Conservation (phyloP, 2,329 filamentous ascomycete genomes). For the Talaromyces sp. region DNA sequence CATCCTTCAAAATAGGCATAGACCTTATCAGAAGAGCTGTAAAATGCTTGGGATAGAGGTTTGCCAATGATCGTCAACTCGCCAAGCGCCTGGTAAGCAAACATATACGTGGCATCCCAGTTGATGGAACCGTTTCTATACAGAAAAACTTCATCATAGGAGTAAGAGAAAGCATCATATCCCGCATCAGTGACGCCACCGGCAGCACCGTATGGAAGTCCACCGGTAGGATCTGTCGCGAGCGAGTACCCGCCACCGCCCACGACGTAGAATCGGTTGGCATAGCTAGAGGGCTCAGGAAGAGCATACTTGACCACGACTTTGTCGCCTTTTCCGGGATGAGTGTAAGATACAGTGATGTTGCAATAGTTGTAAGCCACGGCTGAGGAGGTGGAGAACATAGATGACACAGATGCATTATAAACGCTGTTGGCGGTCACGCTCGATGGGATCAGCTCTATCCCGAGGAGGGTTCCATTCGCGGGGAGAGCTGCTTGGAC, state of each 20-base stretch:
- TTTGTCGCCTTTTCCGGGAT: background rate
- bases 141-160: background rate
- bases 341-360: background rate
- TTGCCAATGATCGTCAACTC: constrained; percentile 9
- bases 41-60: background rate
- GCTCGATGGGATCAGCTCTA: background rate
- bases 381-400: background rate
- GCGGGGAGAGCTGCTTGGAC: background rate
- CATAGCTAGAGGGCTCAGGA: background rate
- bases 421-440: background rate
- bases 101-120: constrained; percentile 13
- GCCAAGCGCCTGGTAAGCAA: constrained; percentile 9
- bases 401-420: background rate
- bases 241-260: background rate
- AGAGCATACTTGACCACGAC: background rate
- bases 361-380: background rate
- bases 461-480: background rate
- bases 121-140: constrained; percentile 11
- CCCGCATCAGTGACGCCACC: background rate
- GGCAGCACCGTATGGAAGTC: background rate
- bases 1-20: constrained; percentile 51
- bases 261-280: background rate
- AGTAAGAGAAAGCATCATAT: background rate
- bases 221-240: background rate
- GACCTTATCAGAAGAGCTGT: background rate